A percentile compares a stretch with the other conserved stretches of the same genome.
These are phyloP conservation scores for Picea sitchensis DNA, from an alignment of 75 land plant genomes.

Conservation along the genomic window DNA sequence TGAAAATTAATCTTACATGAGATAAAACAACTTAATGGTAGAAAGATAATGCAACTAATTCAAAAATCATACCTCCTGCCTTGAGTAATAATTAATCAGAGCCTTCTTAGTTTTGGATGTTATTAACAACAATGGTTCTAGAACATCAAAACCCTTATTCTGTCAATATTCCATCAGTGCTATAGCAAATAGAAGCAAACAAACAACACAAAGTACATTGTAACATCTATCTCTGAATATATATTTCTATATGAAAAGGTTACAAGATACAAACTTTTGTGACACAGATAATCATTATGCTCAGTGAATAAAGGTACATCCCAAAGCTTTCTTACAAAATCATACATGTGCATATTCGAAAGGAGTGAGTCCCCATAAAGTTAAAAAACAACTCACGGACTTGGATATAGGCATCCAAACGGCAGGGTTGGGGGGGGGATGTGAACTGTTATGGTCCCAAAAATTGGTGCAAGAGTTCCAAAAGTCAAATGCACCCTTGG, in stretches of 20 bases:
- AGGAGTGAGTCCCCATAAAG: not conserved
- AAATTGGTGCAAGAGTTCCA: not conserved
- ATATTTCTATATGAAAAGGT: no score
- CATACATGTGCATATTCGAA: not conserved
- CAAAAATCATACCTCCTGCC: not conserved
- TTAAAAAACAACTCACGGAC: not conserved
- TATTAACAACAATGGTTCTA: not conserved
- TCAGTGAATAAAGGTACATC: not conserved
- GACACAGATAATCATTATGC: not conserved
- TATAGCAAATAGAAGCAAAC: not conserved
- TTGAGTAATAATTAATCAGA: not conserved
- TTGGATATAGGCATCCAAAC: no score
- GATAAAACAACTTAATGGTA: not conserved
- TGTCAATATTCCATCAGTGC: not conserved
- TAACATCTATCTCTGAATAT: no score
- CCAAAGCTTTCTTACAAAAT: not conserved
- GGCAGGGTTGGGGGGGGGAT: not conserved
- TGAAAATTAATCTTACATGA: not conserved
- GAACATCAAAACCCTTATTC: not conserved
- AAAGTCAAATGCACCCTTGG: not conserved
- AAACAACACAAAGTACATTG: not conserved
- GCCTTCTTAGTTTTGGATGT: not conserved
- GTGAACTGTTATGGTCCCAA: not conserved
- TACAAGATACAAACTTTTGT: not conserved
- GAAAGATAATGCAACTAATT: not conserved